Evolutionary conservation across 306 rosid genomes (phyloP), one percentile per base, ranked within the genome.

Genomic region (Albizia julibrissin): DNA sequence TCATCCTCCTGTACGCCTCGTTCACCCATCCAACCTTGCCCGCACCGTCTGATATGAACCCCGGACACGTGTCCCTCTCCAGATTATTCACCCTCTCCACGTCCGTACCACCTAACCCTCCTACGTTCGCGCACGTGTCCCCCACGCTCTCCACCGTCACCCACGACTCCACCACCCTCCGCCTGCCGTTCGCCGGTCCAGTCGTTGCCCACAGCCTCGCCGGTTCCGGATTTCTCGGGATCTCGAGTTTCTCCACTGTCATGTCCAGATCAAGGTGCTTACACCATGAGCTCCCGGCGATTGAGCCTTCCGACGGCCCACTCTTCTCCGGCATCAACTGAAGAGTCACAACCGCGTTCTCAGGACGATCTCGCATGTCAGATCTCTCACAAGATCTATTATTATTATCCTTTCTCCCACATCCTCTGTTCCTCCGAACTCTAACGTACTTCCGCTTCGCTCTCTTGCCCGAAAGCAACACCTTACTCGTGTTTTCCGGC

Each of bases 111-210:
- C 90, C 92, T 34, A 89, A 72, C 13, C 83, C 89, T 24, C 50
- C 84, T 8, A 77, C 90, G 1, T 82, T 93, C 81, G 86, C 85
- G 95, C 97, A 93, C 91, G 90, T 90, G 89, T 88, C 93, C 4
- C 85, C 90, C 89, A 95, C 94, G 85, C 97, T 85, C 88, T 90
- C 98, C 85, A 93, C 97, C 85, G 95, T 95, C 82, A 95, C 91
- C 81, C 85, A 89, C 52, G 97, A 86, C 66, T 86, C 87, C 65
- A 78, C 87, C 75, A 4, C 78, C 74, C 56, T 62, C 70, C 11
- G 85, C 67, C 56, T 52, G 3, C 80, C 69, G 10, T 24, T 68
- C 19, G 0, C 22, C 10, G 22, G 34, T 5, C 10, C 69, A 44
- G 72, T 8, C 31, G 21, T 21, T 54, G 61, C 29, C 19, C 72